Evolutionary conservation across 257 asterid species (phyloP).

Genomic region (Salvia miltiorrhiza): DNA sequence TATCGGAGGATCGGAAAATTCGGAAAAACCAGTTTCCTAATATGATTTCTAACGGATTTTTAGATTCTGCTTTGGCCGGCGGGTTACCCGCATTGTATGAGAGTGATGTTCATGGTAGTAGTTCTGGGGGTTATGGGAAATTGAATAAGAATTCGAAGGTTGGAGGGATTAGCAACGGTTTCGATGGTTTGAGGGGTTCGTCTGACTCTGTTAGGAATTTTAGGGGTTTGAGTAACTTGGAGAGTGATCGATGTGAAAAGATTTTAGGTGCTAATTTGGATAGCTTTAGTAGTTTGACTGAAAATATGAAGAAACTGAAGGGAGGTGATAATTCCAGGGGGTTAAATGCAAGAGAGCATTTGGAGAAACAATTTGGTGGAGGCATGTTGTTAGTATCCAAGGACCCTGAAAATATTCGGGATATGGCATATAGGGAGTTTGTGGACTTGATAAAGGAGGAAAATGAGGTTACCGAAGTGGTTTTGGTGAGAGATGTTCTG

Average conservation of each 20-base stretch:
- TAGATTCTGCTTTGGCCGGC: constrained; percentile 61
- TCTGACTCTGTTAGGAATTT: constrained; percentile 15
- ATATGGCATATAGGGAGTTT: constrained; percentile 79
- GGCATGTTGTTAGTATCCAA: constrained; percentile 77
- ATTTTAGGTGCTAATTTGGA: constrained; percentile 15
- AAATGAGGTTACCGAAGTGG: constrained; percentile 80
- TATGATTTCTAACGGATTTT: constrained; percentile 44
- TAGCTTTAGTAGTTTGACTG: constrained; percentile 28
- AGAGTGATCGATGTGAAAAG: constrained; percentile 30
- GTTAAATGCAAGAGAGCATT: constrained; percentile 40
- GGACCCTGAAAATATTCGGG: constrained; percentile 81
- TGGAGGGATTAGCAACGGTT: constrained; percentile 30
- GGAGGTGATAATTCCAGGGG: constrained; percentile 39
- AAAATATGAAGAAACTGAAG: constrained; percentile 38
- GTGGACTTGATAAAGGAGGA: constrained; percentile 70
- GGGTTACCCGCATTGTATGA: constrained; percentile 65
- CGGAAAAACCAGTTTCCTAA: constrained; percentile 34
- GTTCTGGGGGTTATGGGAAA: constrained; percentile 30
- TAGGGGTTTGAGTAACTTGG: constrained; percentile 28
- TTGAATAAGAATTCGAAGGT: constrained; percentile 26
- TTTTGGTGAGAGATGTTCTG: constrained; percentile 86
- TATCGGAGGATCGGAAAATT: constrained; percentile 70
- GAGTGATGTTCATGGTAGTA: constrained; percentile 25
- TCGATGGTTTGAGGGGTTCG: constrained; percentile 31
- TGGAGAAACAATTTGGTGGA: constrained; percentile 60